phyloP scores from a whole-genome alignment of 805 yeast genomes.

The Yamadazyma philogaea region DNA sequence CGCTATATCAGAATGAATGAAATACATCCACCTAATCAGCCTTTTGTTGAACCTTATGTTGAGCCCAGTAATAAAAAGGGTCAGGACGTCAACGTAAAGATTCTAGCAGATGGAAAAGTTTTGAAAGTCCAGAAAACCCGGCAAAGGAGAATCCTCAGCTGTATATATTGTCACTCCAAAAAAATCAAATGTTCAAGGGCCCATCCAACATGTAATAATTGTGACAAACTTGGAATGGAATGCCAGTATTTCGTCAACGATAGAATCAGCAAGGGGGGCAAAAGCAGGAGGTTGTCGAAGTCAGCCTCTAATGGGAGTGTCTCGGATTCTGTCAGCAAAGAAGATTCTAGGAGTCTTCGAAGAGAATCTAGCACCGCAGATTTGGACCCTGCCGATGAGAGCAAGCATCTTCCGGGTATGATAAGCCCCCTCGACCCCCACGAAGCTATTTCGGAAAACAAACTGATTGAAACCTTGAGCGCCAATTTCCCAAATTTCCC shows the following conservation, averaged over 20 bases:
- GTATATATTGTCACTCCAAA: slow-evolving; percentile 58
- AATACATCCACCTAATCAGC: not conserved
- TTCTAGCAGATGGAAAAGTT: slow-evolving; percentile 49
- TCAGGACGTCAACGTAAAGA: slow-evolving; percentile 15
- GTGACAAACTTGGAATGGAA: slow-evolving; percentile 44
- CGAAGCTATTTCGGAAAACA: slow-evolving; percentile 2
- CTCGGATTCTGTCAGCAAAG: slow-evolving; percentile 3
- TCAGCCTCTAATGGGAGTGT: slow-evolving; percentile 1
- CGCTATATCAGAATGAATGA: not conserved
- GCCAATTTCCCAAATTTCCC: slow-evolving; percentile 12
- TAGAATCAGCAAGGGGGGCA: slow-evolving; percentile 47
- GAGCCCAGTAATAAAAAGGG: not conserved
- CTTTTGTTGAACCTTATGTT: not conserved
- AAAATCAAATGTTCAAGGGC: slow-evolving; percentile 62
- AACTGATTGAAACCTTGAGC: slow-evolving; percentile 7
- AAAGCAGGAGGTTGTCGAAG: slow-evolving; percentile 10
- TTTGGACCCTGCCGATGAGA: not conserved
- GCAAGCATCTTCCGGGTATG: too few species aligned
- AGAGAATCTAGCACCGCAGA: not conserved
- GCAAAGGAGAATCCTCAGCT: slow-evolving; percentile 55
- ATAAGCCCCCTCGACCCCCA: not conserved
- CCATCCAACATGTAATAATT: slow-evolving; percentile 54
- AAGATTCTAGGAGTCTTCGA: slow-evolving; percentile 1
- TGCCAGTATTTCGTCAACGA: slow-evolving; percentile 61
- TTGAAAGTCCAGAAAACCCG: slow-evolving; percentile 60